phyloP scores from a whole-genome alignment of 345 rosid species.

The Capsella bursapastoris region DNA sequence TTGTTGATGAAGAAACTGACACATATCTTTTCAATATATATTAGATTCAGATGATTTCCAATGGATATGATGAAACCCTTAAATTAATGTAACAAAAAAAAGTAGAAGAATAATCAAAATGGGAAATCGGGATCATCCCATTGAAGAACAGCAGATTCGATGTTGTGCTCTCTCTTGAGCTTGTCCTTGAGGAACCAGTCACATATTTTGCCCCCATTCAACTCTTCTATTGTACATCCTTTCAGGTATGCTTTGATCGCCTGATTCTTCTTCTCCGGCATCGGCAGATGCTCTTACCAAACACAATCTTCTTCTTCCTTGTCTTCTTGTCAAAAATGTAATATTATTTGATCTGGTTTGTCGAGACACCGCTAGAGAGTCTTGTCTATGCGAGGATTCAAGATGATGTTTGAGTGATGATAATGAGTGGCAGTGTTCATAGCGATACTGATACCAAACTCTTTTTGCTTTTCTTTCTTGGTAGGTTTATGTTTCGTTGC shows the following conservation, averaged over 20 bases:
- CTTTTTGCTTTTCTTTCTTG: no score
- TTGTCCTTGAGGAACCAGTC: slow-evolving; percentile 93
- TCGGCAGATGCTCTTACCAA: slow-evolving; percentile 42
- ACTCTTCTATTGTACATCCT: slow-evolving; percentile 78
- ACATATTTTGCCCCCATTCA: slow-evolving; percentile 80
- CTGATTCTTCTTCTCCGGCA: slow-evolving; percentile 45
- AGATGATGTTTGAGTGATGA: no score
- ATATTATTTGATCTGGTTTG: slow-evolving; percentile 16
- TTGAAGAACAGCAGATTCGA: slow-evolving; percentile 79
- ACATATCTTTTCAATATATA: no score
- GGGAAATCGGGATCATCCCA: slow-evolving; percentile 89
- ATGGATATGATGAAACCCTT: no score
- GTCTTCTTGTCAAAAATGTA: slow-evolving; percentile 26
- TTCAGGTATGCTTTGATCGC: slow-evolving; percentile 50
- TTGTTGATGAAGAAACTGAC: no score
- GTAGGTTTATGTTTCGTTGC: neutral
- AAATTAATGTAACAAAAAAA: neutral
- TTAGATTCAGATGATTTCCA: no score
- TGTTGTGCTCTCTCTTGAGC: slow-evolving; percentile 70
- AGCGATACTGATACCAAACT: no score
- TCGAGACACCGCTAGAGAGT: neutral
- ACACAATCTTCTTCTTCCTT: slow-evolving; percentile 33
- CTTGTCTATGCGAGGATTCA: no score
- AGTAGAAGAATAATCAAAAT: slow-evolving; percentile 11
- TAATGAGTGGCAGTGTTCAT: no score